Conservation (phyloP, 2,329 filamentous ascomycete genomes). For the Paramyrothecium roridum region DNA sequence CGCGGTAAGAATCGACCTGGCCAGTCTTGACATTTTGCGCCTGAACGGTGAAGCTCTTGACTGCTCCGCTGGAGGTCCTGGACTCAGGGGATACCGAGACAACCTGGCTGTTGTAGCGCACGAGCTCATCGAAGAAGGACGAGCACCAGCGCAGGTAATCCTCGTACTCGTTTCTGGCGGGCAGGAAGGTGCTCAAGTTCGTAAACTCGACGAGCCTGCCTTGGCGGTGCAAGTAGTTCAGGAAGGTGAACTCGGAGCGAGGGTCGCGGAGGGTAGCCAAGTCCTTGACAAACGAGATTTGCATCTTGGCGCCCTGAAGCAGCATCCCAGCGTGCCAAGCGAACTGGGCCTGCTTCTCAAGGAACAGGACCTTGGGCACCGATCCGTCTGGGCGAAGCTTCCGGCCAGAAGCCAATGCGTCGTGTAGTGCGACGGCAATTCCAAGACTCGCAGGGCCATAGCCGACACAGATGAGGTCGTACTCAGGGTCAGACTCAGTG, state of each 20-base stretch:
- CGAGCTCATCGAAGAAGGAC: constrained; percentile 67
- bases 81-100: constrained; percentile 62
- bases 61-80: constrained; percentile 31
- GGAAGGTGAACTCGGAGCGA: constrained; percentile 86
- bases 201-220: constrained; percentile 84
- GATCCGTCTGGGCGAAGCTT: constrained; percentile 35
- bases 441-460: constrained; percentile 91
- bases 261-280: constrained; percentile 87
- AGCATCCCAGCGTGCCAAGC: constrained; percentile 97
- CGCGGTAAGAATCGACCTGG: constrained; percentile 46
- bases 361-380: constrained; percentile 73
- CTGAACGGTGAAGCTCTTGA: constrained; percentile 65
- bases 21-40: constrained; percentile 62
- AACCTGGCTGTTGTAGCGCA: constrained; percentile 77
- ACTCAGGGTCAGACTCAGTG: constrained; percentile 53
- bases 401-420: constrained; percentile 58
- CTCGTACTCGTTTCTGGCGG: constrained; percentile 84
- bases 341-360: constrained; percentile 82
- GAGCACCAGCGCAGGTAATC: constrained; percentile 96
- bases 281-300: constrained; percentile 97
- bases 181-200: constrained; percentile 85
- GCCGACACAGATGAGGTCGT: constrained; percentile 86
- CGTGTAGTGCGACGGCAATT: constrained; percentile 84
- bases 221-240: constrained; percentile 87
- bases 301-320: constrained; percentile 89